These are phyloP conservation scores for Pichia sp. DNA, from an alignment of 1,139 yeast species.

Conservation along the genomic window DNA sequence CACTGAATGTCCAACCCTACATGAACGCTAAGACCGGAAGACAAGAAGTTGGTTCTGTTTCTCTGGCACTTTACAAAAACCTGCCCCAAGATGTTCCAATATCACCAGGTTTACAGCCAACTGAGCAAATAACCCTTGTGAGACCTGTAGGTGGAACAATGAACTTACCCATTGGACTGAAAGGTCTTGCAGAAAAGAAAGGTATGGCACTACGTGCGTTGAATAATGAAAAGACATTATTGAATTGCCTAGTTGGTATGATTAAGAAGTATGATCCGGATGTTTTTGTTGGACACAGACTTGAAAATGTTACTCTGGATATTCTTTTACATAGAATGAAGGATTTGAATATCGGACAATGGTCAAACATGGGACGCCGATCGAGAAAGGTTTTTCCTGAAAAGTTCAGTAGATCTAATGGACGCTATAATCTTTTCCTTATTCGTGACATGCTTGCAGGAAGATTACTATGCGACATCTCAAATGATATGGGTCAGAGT, in stretches of 20 bases:
- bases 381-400: constrained; percentile 75
- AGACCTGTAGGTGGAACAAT: constrained; percentile 63
- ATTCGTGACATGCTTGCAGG: constrained; percentile 77
- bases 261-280: constrained; percentile 82
- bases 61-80: constrained; percentile 63
- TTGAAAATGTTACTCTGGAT: constrained; percentile 76
- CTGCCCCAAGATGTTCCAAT: constrained; percentile 73
- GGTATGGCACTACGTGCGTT: constrained; percentile 50
- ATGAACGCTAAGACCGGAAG: constrained; percentile 67
- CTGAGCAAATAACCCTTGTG: constrained; percentile 61
- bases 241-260: constrained; percentile 69
- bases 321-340: constrained; percentile 78
- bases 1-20: constrained; percentile 75
- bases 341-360: constrained; percentile 65
- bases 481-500: constrained; percentile 93
- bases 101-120: constrained; percentile 51
- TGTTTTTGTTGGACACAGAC: constrained; percentile 79
- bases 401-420: constrained; percentile 50
- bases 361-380: constrained; percentile 85
- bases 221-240: constrained; percentile 69
- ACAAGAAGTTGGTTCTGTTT: constrained; percentile 84
- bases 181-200: constrained; percentile 50
- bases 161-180: constrained; percentile 72
- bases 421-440: constrained; percentile 43
- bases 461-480: constrained; percentile 84